Evolutionary conservation across 2,329 filamentous ascomycete species (phyloP).

Genomic region (Aureobasidium sp.): DNA sequence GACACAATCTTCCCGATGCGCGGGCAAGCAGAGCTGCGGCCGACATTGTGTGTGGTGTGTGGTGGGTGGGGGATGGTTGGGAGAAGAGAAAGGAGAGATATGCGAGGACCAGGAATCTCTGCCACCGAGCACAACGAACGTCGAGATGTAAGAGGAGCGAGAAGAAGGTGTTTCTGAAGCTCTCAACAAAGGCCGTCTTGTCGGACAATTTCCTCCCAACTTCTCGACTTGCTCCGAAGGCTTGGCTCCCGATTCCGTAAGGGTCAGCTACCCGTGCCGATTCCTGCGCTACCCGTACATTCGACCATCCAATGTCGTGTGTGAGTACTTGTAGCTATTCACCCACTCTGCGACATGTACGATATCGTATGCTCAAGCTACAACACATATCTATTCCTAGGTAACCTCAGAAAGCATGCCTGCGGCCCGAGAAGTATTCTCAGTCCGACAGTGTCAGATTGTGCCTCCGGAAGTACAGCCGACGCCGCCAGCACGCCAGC

Average conservation of each 20-base stretch:
- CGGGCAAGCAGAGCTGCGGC: constrained; percentile 42
- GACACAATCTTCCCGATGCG: constrained; percentile 38
- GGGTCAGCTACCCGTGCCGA: not conserved
- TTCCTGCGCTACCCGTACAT: not conserved
- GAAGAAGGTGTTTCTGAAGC: constrained; percentile 6
- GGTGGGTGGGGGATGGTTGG: constrained; percentile 12
- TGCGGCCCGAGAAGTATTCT: not conserved
- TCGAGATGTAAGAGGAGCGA: constrained; percentile 3
- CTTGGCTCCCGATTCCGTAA: constrained; percentile 1
- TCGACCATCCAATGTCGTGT: not conserved
- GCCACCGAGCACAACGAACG: constrained; percentile 10
- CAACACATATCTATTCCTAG: too few relatives aligned
- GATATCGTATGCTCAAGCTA: not conserved
- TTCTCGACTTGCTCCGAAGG: not conserved
- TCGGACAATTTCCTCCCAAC: constrained; percentile 9
- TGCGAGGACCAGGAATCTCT: constrained; percentile 16
- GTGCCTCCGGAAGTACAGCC: not conserved
- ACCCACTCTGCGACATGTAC: too few relatives aligned
- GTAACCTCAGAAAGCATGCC: too few relatives aligned
- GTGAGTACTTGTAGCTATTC: too few relatives aligned
- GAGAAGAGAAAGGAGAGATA: constrained; percentile 17
- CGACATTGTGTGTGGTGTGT: constrained; percentile 41
- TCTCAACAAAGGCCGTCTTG: constrained; percentile 8
- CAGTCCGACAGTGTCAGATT: not conserved
- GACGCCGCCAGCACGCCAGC: not conserved